Percentiles rank a stretch among this genome's conserved stretches.
phyloP scores from a whole-genome alignment of 2,329 filamentous ascomycete species.

The Scedosporium aurantiacum region DNA sequence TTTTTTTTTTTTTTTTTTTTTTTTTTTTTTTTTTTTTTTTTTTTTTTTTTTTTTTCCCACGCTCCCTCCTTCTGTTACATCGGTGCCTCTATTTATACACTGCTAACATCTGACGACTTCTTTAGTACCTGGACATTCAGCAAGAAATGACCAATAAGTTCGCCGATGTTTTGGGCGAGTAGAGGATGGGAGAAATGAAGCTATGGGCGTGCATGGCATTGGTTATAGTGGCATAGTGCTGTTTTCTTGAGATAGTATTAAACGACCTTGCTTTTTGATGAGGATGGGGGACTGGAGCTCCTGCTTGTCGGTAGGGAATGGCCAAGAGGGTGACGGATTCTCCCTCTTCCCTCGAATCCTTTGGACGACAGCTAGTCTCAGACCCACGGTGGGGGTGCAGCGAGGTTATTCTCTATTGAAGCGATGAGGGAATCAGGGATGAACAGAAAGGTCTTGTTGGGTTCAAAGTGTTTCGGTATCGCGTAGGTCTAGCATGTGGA shows the following conservation, averaged over 20 bases:
- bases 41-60: neutral
- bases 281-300: neutral
- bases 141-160: constrained; percentile 96
- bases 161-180: constrained; percentile 91
- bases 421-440: no score
- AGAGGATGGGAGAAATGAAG: constrained; percentile 30
- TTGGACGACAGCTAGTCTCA: no score
- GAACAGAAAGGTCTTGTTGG: no score
- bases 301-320: no score
- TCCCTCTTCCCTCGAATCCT: no score
- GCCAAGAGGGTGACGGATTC: no score
- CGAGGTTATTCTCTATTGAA: no score
- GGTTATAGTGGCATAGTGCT: neutral
- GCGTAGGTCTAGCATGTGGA: no score
- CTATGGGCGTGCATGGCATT: neutral
- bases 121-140: constrained; percentile 79
- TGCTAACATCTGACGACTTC: neutral
- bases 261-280: neutral
- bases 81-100: neutral
- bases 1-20: no score
- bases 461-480: no score
- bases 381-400: no score
- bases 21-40: neutral
- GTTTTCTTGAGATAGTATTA: neutral
- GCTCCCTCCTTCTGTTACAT: neutral